A percentile compares a stretch with the other conserved stretches of the same genome.
These are phyloP conservation scores for Fraxinus cuspidata DNA, from an alignment of 257 asterid genomes.

Conservation along the genomic window DNA sequence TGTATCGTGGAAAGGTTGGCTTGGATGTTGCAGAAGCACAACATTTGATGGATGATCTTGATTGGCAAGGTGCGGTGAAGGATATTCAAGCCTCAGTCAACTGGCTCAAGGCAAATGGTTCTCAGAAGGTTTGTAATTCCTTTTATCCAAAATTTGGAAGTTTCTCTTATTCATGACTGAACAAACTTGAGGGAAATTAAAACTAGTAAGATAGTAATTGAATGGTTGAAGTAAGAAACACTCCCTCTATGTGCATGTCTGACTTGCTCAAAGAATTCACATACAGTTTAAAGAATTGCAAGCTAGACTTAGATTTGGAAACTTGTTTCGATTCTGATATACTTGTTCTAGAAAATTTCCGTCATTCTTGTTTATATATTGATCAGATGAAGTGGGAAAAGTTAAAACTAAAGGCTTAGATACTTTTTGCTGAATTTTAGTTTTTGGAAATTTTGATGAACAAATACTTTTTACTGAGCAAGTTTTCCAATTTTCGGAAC, in stretches of 20 bases:
- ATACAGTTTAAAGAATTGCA: not conserved
- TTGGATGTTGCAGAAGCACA: conserved; percentile 97
- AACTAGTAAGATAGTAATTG: not conserved
- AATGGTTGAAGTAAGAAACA: not conserved
- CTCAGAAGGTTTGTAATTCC: conserved; percentile 58
- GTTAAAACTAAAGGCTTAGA: not conserved
- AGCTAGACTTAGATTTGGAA: not conserved
- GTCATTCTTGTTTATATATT: conserved; percentile 1
- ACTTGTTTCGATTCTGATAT: not conserved
- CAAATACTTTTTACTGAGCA: too few relatives aligned
- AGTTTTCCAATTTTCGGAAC: not conserved
- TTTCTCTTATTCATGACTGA: not conserved
- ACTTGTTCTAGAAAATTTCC: not conserved
- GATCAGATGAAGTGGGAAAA: not conserved
- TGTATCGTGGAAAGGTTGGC: conserved; percentile 95
- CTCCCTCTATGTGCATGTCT: not conserved
- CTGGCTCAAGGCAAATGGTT: conserved; percentile 95
- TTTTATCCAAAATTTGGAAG: not conserved
- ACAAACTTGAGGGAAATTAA: not conserved
- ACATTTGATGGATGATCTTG: conserved; percentile 94
- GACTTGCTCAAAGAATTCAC: not conserved
- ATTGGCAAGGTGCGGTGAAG: conserved; percentile 94
- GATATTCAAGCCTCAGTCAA: conserved; percentile 90
- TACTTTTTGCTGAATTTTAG: not conserved
- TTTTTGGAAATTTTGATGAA: not conserved